A percentile compares a stretch with the other conserved stretches of the same genome.
phyloP scores from a whole-genome alignment of 169 alveolate species.

The Hepatocystis sp. region DNA sequence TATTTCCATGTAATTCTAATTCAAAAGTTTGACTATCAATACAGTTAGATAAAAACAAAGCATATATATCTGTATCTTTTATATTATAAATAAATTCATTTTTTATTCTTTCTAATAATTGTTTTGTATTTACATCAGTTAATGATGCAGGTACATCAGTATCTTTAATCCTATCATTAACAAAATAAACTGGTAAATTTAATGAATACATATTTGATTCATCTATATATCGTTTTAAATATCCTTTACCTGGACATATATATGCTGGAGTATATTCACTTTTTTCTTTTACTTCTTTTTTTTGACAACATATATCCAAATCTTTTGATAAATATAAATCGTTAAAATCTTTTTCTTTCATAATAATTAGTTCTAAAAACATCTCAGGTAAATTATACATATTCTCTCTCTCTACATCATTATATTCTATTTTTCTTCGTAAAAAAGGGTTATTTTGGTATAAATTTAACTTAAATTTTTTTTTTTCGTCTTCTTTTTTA shows the following conservation, averaged over 20 bases:
- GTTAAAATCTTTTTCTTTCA: conserved; percentile 74
- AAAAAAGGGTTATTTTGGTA: conserved; percentile 64
- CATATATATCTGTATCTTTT: conserved; percentile 55
- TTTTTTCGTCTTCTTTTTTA: conserved; percentile 24
- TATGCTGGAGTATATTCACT: conserved; percentile 28
- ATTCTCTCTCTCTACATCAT: neutral
- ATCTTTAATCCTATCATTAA: conserved; percentile 42
- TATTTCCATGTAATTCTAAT: conserved; percentile 73
- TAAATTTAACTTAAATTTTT: conserved; percentile 47
- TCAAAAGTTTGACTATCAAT: conserved; percentile 59
- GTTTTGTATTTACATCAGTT: conserved; percentile 32
- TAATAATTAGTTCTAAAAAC: conserved; percentile 65
- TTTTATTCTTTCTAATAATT: conserved; percentile 25
- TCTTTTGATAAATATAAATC: conserved; percentile 62
- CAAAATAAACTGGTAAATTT: conserved; percentile 73
- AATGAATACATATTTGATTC: conserved; percentile 47
- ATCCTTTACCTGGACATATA: conserved; percentile 77
- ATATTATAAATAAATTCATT: conserved; percentile 17
- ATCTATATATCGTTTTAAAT: conserved; percentile 53
- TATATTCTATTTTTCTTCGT: conserved; percentile 37
- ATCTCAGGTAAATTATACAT: conserved; percentile 13
- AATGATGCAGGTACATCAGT: neutral
- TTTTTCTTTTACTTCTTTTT: conserved; percentile 8
- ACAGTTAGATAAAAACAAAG: conserved; percentile 74
- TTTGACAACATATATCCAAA: conserved; percentile 43